These are phyloP conservation scores for Anthoceros angustus DNA, from an alignment of 225 moss, liverwort and hornwort genomes.

Conservation along the genomic window DNA sequence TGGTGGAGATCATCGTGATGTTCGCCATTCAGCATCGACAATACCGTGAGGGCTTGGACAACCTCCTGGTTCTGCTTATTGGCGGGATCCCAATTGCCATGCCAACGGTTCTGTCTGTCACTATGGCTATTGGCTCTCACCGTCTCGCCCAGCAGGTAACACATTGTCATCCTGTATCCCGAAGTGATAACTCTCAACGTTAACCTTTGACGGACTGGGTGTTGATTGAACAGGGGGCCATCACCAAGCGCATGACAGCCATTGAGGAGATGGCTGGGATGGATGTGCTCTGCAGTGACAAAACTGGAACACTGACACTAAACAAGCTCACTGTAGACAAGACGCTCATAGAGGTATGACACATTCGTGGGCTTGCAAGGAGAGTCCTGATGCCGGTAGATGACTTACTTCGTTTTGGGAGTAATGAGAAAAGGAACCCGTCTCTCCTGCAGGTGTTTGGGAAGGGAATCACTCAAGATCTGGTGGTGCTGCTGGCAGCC, in stretches of 20 bases:
- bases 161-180: too few relatives aligned
- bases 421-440: not conserved
- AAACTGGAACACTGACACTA: constrained; percentile 37
- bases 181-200: too few relatives aligned
- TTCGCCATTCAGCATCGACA: constrained; percentile 18
- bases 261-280: constrained; percentile 27
- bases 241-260: constrained; percentile 26
- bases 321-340: constrained; percentile 35
- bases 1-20: constrained; percentile 32
- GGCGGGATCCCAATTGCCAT: constrained; percentile 35
- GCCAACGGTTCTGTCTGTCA: constrained; percentile 27
- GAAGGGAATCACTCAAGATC: constrained; percentile 30
- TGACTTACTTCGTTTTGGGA: not conserved
- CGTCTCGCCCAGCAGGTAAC: constrained; percentile 19
- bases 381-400: not conserved
- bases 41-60: constrained; percentile 31
- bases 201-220: not conserved
- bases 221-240: constrained; percentile 15
- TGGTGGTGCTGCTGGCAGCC: constrained; percentile 26
- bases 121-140: constrained; percentile 26
- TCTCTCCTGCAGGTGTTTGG: constrained; percentile 11
- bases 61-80: constrained; percentile 33
- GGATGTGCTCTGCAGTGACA: constrained; percentile 37
- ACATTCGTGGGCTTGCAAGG: not conserved
- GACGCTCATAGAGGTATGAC: constrained; percentile 20